These are phyloP conservation scores for Hyphodiscus hymeniophilus DNA, from an alignment of 495 filamentous ascomycete genomes.

Conservation along the genomic window DNA sequence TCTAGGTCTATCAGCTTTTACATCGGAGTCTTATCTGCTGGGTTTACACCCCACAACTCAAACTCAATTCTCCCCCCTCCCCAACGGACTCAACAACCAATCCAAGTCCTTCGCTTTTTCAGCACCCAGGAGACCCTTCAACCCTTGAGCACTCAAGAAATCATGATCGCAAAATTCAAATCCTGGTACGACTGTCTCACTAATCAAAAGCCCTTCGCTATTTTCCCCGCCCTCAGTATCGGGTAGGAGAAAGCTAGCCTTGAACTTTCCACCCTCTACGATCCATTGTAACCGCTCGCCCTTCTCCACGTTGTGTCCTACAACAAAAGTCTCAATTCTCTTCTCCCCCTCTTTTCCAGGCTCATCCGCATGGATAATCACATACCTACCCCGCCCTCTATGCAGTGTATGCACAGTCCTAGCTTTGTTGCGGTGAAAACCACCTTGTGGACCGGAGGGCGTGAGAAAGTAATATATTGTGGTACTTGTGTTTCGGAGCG, in stretches of 20 bases:
- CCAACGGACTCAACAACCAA: constrained; percentile 38
- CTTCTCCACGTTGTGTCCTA: constrained; percentile 43
- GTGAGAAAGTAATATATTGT: constrained; percentile 60
- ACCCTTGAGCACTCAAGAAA: constrained; percentile 38
- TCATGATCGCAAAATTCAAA: constrained; percentile 60
- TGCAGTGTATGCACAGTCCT: constrained; percentile 56
- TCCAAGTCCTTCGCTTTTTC: constrained; percentile 38
- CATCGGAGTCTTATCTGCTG: not conserved
- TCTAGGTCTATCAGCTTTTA: too few relatives aligned
- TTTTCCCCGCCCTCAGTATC: constrained; percentile 32
- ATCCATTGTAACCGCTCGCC: constrained; percentile 61
- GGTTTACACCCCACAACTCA: not conserved
- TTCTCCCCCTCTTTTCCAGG: constrained; percentile 30
- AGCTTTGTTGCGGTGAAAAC: constrained; percentile 52
- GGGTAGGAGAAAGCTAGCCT: constrained; percentile 48
- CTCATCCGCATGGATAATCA: constrained; percentile 48
- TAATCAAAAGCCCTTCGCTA: constrained; percentile 48
- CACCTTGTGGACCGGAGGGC: constrained; percentile 40
- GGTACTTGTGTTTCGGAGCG: constrained; percentile 37
- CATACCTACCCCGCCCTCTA: constrained; percentile 49
- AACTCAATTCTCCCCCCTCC: constrained; percentile 3
- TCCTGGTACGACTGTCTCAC: constrained; percentile 58
- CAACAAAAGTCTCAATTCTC: constrained; percentile 52
- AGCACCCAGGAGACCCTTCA: constrained; percentile 38
- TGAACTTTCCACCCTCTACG: constrained; percentile 58